Conservation (phyloP, 768 basidiomycete species). For the Collybia sordida region DNA sequence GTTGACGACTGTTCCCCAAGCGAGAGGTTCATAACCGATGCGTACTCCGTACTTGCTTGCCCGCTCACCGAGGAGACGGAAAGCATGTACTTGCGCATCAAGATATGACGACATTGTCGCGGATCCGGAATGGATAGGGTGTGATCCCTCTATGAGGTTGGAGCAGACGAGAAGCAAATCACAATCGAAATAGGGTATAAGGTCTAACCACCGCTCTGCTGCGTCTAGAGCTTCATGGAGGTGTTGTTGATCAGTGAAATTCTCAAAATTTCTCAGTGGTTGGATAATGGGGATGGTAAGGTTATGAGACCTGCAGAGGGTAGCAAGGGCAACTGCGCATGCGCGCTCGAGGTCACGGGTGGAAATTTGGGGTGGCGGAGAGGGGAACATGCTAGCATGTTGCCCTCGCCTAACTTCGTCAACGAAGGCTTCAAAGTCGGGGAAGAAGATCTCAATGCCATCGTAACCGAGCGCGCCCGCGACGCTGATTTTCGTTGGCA, state of each 20-base stretch:
- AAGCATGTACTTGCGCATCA: constrained; percentile 22
- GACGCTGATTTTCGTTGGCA: constrained; percentile 27
- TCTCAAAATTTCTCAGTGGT: constrained; percentile 37
- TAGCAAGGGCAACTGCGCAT: constrained; percentile 21
- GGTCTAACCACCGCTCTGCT: constrained; percentile 27
- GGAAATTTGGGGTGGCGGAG: constrained; percentile 14
- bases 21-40: constrained; percentile 32
- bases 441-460: constrained; percentile 29
- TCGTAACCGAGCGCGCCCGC: constrained; percentile 30
- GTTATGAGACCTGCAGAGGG: constrained; percentile 16
- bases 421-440: constrained; percentile 24
- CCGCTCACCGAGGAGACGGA: constrained; percentile 26
- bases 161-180: constrained; percentile 36
- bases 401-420: constrained; percentile 16
- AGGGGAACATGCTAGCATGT: constrained; percentile 18
- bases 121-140: constrained; percentile 15
- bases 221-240: constrained; percentile 21
- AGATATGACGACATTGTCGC: constrained; percentile 22
- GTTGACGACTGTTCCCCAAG: constrained; percentile 31
- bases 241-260: constrained; percentile 23
- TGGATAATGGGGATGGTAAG: constrained; percentile 31
- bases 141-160: constrained; percentile 21
- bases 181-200: constrained; percentile 26
- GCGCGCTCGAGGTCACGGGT: constrained; percentile 19
- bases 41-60: constrained; percentile 27